Base-by-base conservation (phyloP, 148 eudicot genomes). In the Spergularia marina region DNA sequence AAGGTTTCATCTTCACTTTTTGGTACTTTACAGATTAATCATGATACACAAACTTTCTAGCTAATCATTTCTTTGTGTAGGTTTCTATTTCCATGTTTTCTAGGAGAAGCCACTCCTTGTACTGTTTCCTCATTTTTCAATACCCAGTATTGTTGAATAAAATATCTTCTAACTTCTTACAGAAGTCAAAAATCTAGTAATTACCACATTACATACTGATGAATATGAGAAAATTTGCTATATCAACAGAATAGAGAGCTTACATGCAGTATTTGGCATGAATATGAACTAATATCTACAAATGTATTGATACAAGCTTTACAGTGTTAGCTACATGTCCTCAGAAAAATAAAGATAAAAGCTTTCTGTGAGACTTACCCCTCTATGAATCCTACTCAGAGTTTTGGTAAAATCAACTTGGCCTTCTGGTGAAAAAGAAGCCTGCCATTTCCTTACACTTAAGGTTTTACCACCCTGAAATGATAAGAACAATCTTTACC, bases 371-470 rank as follows among this genome's bases (percentile, higher is more conserved):
- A 60, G 82, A 72, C 91, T 83, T 86, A 95, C 99, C 91, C 97
- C 99, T 49, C 92, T 96, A 17, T 89, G 91, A 58, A 95, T 91
- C 74, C 99, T 87, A 83, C 89, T 54, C 47, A 95, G 90, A 40
- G 88, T 91, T 86, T 91, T 89, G 81, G 94, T 89, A 81, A 95
- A 89, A 85, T 95, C 94, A 68, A 95, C 92, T 80, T 86, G 73
- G 65, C 99, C 99, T 74, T 95, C 99, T 40, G 87, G 80, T 68
- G 90, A 79, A 85, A 95, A 92, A 77, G 94, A 89, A 68, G 99
- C 82, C 67, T 87, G 88, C 98, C 98, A 94, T 78, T 89, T 94
- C 66, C 98, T 86, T 58, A 60, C 89, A 78, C 98, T 94, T 67
- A 94, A 86, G 6, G 97, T 91, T 82, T 85, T 91, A 12, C 98